phyloP scores from a whole-genome alignment of 1,284 basidiomycete genomes.

The Grifola frondosa region DNA sequence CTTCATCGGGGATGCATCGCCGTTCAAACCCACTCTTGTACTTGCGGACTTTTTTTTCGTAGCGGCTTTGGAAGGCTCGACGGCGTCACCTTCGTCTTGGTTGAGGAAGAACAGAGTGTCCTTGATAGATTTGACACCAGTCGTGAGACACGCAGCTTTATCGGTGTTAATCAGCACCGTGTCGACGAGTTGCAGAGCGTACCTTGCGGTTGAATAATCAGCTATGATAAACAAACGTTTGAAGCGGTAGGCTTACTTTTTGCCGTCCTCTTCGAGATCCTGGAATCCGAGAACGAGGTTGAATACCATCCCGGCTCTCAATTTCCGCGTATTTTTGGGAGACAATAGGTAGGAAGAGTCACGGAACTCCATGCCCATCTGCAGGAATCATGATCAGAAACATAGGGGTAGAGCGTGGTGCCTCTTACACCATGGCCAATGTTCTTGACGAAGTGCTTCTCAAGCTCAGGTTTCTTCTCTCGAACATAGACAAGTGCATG shows the following conservation, averaged over 20 bases:
- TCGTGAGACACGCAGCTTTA: constrained; percentile 74
- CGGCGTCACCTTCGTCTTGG: constrained; percentile 49
- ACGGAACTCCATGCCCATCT: constrained; percentile 95
- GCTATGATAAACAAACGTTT: neutral
- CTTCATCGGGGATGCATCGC: constrained; percentile 58
- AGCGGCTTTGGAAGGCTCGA: constrained; percentile 50
- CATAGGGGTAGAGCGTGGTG: neutral
- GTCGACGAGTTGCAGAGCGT: constrained; percentile 88
- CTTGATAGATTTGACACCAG: constrained; percentile 79
- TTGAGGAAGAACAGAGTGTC: constrained; percentile 89
- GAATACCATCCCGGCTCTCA: constrained; percentile 85
- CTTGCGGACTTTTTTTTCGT: constrained; percentile 58
- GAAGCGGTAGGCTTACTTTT: constrained; percentile 53
- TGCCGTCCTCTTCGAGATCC: constrained; percentile 77
- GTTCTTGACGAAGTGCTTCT: constrained; percentile 85
- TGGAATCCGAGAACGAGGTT: constrained; percentile 85
- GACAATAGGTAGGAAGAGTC: constrained; percentile 86
- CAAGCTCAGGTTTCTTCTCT: constrained; percentile 79
- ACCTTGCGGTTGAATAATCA: constrained; percentile 46
- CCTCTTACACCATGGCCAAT: constrained; percentile 82
- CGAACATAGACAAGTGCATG: constrained; percentile 73
- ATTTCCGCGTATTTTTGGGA: constrained; percentile 71
- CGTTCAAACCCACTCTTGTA: constrained; percentile 50
- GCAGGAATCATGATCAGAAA: constrained; percentile 4
- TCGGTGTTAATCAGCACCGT: constrained; percentile 80